Percentiles rank a stretch among this genome's conserved stretches.
Conservation (phyloP, 2,329 filamentous ascomycete species). For the Cercospora canescens region DNA sequence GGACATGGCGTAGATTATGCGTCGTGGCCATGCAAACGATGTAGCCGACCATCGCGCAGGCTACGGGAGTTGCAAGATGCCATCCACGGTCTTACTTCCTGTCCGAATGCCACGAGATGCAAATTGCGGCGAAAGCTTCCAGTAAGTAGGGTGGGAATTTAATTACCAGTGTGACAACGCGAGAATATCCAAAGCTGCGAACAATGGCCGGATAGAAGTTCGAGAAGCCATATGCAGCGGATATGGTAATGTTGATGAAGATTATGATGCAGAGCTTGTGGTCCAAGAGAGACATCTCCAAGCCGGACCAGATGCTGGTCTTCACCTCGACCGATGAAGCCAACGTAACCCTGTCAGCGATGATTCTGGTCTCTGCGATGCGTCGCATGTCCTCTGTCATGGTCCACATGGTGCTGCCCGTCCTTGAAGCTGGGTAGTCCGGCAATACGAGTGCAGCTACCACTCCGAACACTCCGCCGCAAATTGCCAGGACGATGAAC, state of each 20-base stretch:
- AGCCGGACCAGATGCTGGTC: constrained; percentile 45
- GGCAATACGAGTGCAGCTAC: constrained; percentile 41
- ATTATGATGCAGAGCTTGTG: constrained; percentile 56
- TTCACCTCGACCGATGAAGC: constrained; percentile 45
- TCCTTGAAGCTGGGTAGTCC: constrained; percentile 49
- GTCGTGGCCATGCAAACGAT: constrained; percentile 56
- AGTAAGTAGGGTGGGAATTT: constrained; percentile 59
- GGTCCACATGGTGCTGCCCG: neutral
- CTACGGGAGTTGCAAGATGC: constrained; percentile 61
- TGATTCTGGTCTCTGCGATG: constrained; percentile 55
- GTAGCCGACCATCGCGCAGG: constrained; percentile 55
- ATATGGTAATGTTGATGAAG: constrained; percentile 54
- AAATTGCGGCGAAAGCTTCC: constrained; percentile 55
- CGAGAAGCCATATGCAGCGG: constrained; percentile 59
- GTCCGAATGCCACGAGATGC: constrained; percentile 52
- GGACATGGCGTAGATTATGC: constrained; percentile 60
- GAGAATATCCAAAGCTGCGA: constrained; percentile 59
- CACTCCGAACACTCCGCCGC: constrained; percentile 14
- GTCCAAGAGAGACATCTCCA: constrained; percentile 52
- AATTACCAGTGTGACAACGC: constrained; percentile 57
- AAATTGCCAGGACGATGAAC: constrained; percentile 25
- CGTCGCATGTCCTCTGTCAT: constrained; percentile 55
- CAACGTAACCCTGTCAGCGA: constrained; percentile 43
- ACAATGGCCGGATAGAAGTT: constrained; percentile 68
- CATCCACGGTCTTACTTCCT: constrained; percentile 55